These are phyloP conservation scores for Rhizophora apiculata DNA, from an alignment of 345 rosid genomes.

Conservation along the genomic window DNA sequence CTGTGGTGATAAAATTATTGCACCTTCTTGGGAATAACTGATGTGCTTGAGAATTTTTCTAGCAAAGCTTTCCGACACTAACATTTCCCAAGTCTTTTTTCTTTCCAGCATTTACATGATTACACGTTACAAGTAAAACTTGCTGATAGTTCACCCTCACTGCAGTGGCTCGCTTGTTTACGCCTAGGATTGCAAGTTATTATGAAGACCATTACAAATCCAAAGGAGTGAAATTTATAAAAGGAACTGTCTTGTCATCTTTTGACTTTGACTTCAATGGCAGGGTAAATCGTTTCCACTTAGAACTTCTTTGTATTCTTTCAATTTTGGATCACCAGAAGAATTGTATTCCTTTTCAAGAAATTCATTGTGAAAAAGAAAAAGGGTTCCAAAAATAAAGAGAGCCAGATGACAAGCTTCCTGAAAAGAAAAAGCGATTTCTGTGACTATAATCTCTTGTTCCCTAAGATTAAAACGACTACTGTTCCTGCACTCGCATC, in stretches of 20 bases:
- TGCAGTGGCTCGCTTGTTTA: conserved; percentile 90
- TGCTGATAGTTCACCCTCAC: conserved; percentile 3
- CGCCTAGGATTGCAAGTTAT: conserved; percentile 76
- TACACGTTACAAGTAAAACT: background rate
- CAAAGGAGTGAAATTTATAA: conserved; percentile 76
- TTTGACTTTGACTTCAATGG: conserved; percentile 59
- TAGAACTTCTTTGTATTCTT: background rate
- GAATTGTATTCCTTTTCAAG: background rate
- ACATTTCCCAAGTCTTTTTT: background rate
- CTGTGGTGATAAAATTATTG: background rate
- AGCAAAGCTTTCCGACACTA: background rate
- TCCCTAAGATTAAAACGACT: too few species aligned
- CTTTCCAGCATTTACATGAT: conserved; percentile 2
- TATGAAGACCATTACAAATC: conserved; percentile 69
- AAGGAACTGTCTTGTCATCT: conserved; percentile 78
- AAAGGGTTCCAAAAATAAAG: too few species aligned
- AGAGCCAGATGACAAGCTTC: background rate
- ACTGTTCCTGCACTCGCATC: too few species aligned
- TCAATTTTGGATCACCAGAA: background rate
- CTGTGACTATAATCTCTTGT: background rate
- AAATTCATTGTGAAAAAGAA: background rate
- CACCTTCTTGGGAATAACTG: background rate
- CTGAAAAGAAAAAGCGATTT: background rate
- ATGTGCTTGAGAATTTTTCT: background rate
- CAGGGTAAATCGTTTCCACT: conserved; percentile 37